Percentiles rank a stretch among this genome's conserved stretches.
Conservation (phyloP, 2,329 filamentous ascomycete genomes). For the Cercospora sesami region DNA sequence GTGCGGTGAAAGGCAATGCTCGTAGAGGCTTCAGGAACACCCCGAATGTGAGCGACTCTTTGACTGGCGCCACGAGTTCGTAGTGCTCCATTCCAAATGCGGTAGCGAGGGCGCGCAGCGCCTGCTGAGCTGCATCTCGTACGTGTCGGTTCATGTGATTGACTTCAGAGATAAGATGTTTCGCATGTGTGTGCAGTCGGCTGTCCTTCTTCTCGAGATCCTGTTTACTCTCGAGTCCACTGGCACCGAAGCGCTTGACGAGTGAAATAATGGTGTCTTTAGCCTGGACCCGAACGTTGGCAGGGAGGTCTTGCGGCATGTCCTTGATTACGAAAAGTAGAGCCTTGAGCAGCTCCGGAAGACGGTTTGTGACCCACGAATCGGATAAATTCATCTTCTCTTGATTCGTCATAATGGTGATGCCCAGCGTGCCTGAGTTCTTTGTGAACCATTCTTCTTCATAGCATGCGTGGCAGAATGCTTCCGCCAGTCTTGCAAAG, state of each 20-base stretch:
- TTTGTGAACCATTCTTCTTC: slow-evolving; percentile 99
- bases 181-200: slow-evolving; percentile 73
- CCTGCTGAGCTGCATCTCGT: slow-evolving; percentile 78
- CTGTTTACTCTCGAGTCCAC: slow-evolving; percentile 70
- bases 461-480: slow-evolving; percentile 92
- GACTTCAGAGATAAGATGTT: slow-evolving; percentile 81
- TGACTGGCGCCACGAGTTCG: slow-evolving; percentile 85
- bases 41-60: slow-evolving; percentile 81
- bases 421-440: slow-evolving; percentile 85
- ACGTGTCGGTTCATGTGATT: slow-evolving; percentile 96
- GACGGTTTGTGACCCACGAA: slow-evolving; percentile 75
- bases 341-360: slow-evolving; percentile 85
- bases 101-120: slow-evolving; percentile 77
- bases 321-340: slow-evolving; percentile 98
- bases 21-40: slow-evolving; percentile 95
- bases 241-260: slow-evolving; percentile 75
- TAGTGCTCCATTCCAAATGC: slow-evolving; percentile 76
- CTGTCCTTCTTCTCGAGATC: slow-evolving; percentile 69
- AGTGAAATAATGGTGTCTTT: slow-evolving; percentile 74
- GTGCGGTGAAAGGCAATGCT: slow-evolving; percentile 87
- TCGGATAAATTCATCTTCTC: slow-evolving; percentile 83
- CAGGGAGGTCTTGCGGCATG: slow-evolving; percentile 90
- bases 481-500: slow-evolving; percentile 77
- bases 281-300: slow-evolving; percentile 79
- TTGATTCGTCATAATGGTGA: slow-evolving; percentile 81